Conservation (phyloP, 1,139 yeast genomes). For the Eremothecium gossypii region DNA sequence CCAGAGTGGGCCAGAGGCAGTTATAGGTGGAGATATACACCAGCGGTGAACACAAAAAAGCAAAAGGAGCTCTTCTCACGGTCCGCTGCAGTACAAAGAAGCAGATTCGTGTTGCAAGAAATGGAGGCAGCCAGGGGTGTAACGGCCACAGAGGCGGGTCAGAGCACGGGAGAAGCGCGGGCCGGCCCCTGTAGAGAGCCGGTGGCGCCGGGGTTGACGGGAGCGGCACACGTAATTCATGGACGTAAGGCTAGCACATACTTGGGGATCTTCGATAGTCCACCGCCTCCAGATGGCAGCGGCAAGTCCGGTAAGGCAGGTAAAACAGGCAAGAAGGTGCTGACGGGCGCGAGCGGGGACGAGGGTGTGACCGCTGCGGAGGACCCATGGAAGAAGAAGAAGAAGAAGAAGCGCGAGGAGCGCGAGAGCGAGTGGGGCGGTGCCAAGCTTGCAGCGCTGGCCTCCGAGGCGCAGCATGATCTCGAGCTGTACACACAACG, state of each 20-base stretch:
- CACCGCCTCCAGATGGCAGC: constrained; percentile 1
- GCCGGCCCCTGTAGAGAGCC: no score
- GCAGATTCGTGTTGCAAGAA: no score
- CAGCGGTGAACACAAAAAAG: no score
- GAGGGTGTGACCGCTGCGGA: neutral
- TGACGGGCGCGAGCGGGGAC: neutral
- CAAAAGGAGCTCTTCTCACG: no score
- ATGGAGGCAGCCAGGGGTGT: no score
- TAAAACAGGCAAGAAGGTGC: constrained; percentile 1
- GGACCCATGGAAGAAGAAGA: constrained; percentile 4
- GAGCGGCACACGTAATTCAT: constrained; percentile 13
- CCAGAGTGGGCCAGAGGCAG: no score
- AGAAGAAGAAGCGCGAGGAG: constrained; percentile 2
- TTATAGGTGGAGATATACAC: no score
- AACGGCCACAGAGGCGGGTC: no score
- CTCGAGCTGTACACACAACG: neutral
- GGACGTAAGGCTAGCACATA: constrained; percentile 31
- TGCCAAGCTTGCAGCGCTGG: neutral
- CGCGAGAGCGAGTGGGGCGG: neutral
- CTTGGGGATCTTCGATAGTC: constrained; percentile 28
- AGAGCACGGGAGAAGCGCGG: no score
- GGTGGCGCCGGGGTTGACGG: no score
- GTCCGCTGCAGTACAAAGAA: no score
- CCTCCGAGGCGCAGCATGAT: constrained; percentile 1
- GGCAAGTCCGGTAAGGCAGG: neutral